Evolutionary conservation across 345 rosid species (phyloP), one percentile per base, ranked within the genome.

Genomic region (Isatis tinctoria): DNA sequence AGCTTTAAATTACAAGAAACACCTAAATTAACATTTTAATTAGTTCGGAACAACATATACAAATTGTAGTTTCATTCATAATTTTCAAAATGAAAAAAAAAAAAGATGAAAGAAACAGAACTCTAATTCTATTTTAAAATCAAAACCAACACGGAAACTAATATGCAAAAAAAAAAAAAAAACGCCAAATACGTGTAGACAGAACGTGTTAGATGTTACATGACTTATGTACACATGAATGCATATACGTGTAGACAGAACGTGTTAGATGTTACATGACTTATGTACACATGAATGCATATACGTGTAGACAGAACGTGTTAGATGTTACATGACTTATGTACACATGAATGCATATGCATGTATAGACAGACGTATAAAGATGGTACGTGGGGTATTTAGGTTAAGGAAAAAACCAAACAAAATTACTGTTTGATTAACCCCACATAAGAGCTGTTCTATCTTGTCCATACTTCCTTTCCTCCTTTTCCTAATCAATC

Each of bases 361-460:
- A 67, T 56, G 62, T 49, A 74, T 51, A 74, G 60, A 58, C 66
- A 74, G 41, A 74, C 41, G 44, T 32, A 20, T 67, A 52, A 32
- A 67, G 27, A 69, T 61, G 49, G 44, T 74, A 32, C 11, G 78
- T 75, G 69, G 76, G 76, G 76, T 75, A 61, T 40, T 76, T 18
- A 33, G 72, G 75, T 44, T 70, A 48, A 51, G 67, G 65, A 77
- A 65, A 65, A 64, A 72, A 70, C 4, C 80, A 77, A 77, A 75
- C 26, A 52, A 52, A 75, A 45, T 2, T 30, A 77, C 77, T 77
- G 68, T 77, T 65, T 65, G 24, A 53, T 65, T 39, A 71, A 71
- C 62, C 76, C 80, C 73, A 70, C 77, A 57, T 58, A 58, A 58
- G 63, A 72, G 76, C 77, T 77, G 81, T 66, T 58, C 53, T 77